phyloP scores from a whole-genome alignment of 2,329 filamentous ascomycete species.

The Trichophyton rubrum region DNA sequence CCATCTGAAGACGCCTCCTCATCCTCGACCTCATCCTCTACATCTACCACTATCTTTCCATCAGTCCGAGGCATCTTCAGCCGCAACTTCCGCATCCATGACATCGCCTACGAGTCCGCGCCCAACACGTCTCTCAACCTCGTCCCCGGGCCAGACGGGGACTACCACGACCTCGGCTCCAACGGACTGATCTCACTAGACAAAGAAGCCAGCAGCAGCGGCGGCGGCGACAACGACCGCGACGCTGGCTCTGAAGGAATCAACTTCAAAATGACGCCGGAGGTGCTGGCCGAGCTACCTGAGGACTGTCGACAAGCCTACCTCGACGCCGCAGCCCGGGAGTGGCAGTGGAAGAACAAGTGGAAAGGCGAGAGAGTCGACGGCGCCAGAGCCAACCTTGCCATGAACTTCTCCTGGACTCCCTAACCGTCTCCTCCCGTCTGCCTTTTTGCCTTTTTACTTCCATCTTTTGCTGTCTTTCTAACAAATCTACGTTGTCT shows the following conservation, averaged over 20 bases:
- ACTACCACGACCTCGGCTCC: conserved; percentile 35
- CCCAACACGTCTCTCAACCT: conserved; percentile 43
- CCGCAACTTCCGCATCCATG: conserved; percentile 51
- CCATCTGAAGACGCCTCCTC: conserved; percentile 19
- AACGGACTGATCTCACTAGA: conserved; percentile 29
- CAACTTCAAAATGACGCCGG: conserved; percentile 17
- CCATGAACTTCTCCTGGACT: conserved; percentile 31
- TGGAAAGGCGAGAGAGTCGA: conserved; percentile 60
- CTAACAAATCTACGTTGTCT: background rate
- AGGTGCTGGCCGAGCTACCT: conserved; percentile 34
- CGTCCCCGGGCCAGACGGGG: conserved; percentile 44
- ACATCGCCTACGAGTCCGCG: conserved; percentile 48
- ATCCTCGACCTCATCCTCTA: too few relatives aligned
- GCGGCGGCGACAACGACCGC: background rate
- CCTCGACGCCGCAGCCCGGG: conserved; percentile 50
- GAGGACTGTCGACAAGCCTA: conserved; percentile 56
- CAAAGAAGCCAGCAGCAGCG: background rate
- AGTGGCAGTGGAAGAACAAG: conserved; percentile 57
- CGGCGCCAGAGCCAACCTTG: conserved; percentile 25
- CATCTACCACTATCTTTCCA: conserved; percentile 34
- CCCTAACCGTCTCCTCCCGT: conserved; percentile 8
- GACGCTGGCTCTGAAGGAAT: background rate
- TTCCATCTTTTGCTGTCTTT: background rate
- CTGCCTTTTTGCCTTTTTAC: background rate
- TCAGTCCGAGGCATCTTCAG: conserved; percentile 45